Evolutionary conservation across 495 filamentous ascomycete genomes (phyloP).

Genomic region (Pseudoneurospora amorphoporcata): DNA sequence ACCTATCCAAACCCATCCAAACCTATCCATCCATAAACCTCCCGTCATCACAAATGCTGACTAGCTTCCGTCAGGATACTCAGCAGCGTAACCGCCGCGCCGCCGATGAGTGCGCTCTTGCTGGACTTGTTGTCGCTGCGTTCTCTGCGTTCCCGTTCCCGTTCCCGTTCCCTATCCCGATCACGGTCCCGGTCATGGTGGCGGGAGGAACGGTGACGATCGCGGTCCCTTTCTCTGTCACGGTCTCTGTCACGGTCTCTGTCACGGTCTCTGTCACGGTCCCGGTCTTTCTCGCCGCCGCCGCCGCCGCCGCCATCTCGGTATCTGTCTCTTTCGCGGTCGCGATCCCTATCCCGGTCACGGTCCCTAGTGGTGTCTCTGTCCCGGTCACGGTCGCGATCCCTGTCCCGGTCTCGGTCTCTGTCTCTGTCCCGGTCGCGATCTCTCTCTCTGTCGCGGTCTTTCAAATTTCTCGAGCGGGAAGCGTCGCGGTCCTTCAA

Average conservation of each 20-base stretch:
- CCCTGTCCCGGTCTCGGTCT: conserved; percentile 18
- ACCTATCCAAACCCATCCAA: neutral
- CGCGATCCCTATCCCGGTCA: conserved; percentile 9
- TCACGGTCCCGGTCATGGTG: conserved; percentile 13
- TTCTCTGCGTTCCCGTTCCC: conserved; percentile 15
- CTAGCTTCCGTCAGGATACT: conserved; percentile 42
- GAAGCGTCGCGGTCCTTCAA: conserved; percentile 8
- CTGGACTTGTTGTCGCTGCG: conserved; percentile 18
- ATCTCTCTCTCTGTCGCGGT: conserved; percentile 9
- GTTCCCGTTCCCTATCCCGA: conserved; percentile 14
- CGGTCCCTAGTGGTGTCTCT: neutral
- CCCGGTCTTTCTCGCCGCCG: neutral
- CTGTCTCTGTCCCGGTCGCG: conserved; percentile 8
- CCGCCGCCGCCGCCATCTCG: neutral
- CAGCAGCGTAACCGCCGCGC: conserved; percentile 40
- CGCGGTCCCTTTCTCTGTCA: conserved; percentile 11
- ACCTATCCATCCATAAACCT: neutral
- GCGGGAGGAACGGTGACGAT: conserved; percentile 10
- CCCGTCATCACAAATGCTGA: conserved; percentile 11
- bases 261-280: conserved; percentile 8
- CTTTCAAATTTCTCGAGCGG: conserved; percentile 1
- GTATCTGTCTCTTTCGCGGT: conserved; percentile 9
- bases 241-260: conserved; percentile 9
- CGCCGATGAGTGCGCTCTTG: conserved; percentile 34
- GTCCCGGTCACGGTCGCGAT: neutral